Percentiles rank a stretch among this genome's conserved stretches.
Evolutionary conservation across 148 eudicot genomes (phyloP).

Genomic region (Camellia lanceoleosa): DNA sequence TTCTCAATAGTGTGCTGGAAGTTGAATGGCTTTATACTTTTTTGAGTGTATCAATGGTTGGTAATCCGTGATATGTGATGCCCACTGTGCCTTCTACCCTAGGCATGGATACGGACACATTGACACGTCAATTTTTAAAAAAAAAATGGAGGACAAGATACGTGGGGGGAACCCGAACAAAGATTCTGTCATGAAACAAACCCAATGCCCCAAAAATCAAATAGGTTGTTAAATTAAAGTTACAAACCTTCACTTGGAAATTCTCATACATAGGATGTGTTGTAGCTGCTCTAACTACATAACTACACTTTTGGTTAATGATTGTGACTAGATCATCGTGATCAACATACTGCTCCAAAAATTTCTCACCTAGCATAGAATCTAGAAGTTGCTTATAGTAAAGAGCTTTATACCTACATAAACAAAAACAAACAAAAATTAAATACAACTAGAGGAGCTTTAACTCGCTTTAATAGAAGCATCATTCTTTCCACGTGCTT

Average conservation of each 20-base stretch:
- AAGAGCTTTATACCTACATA: conserved; percentile 73
- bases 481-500: not conserved
- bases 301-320: conserved; percentile 59
- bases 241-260: too few relatives aligned
- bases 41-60: not conserved
- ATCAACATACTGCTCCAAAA: conserved; percentile 55
- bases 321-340: conserved; percentile 84
- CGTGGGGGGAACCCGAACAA: too few relatives aligned
- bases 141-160: too few relatives aligned
- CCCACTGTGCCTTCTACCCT: not conserved
- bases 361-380: conserved; percentile 61
- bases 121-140: too few relatives aligned
- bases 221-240: too few relatives aligned
- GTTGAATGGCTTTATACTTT: not conserved
- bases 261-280: too few relatives aligned
- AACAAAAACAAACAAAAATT: not conserved
- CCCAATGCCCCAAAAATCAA: too few relatives aligned
- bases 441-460: not conserved
- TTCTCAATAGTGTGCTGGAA: not conserved
- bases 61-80: not conserved
- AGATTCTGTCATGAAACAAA: too few relatives aligned
- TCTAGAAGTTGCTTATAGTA: conserved; percentile 71
- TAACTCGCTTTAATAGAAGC: not conserved
- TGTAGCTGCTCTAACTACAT: conserved; percentile 16
- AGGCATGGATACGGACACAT: too few relatives aligned